Base-by-base conservation (phyloP, 345 rosid species). In the Acer saccharum region DNA sequence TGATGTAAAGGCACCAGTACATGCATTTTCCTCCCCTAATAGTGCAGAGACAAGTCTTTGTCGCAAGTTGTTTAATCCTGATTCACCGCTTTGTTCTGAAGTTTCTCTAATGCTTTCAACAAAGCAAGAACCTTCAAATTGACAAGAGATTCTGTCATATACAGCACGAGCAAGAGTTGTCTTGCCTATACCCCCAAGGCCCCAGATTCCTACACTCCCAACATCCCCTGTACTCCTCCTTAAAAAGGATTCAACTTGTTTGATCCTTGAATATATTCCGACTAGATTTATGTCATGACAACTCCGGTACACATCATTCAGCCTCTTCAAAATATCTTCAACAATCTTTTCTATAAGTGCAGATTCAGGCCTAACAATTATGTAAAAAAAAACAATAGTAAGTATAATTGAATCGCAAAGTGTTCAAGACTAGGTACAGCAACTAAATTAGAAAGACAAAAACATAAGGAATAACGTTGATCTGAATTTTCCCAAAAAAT, bases 21-120 rank as follows among this genome's bases (percentile, higher is more conserved):
- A 57, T 13, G 71, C 72, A 12, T 82, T 78, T 52, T 80, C 69
- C 2, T 74, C 68, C 66, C 71, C 75, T 21, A 80, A 43, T 27
- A 74, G 0, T 52, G 16, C 14, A 39, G 68, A 77, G 20, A 73
- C 11, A 64, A 79, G 75, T 5, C 52, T n/a, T 0, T 69, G n/a
- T 17, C 62, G 58, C 12, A 79, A 77, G 25, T 13, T 6, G 8
- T 7, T 43, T 43, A 43, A 43, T 43, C 46, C 39, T 32, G 3
- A 32, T 32, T 0, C 46, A 43, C 46, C 10, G 46, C n/a, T 21
- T 43, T 48, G 25, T 43, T 39, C 16, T 7, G 79, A 75, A 32
- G 50, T 39, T 62, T 74, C 82, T 69, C 75, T 48, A 18, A 79
- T 71, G 69, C 75, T 52, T 2, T 68, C 44, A 67, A 74, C 11